Evolutionary conservation across 129 eudicot genomes (phyloP), one percentile per base, ranked within the genome.

Genomic region (Saposhnikovia divaricata): DNA sequence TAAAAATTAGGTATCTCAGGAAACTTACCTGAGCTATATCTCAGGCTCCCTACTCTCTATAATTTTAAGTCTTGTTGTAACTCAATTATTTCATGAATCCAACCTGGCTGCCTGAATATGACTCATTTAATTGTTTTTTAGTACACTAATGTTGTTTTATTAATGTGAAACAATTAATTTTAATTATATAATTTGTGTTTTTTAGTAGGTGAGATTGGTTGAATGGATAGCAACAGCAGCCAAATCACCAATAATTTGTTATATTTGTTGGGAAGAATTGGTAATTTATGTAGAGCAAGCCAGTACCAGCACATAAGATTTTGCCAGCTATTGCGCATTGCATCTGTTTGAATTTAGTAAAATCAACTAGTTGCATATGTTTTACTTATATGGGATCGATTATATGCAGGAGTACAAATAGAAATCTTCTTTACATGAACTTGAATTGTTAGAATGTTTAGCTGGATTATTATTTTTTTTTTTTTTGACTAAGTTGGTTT

Each of bases 191-290:
- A 5, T 3, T 43, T 45, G 19, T 74, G 77, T 44, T 15, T 43
- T 74, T 74, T 16, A 31, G 75, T 79, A 46, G 81, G 51, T 43
- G 55, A 69, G 47, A 51, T 68, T 65, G 61, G 73, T 79, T 68
- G 74, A 79, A 45, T 15, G 34, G 76, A 79, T 47, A 79, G 81
- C 81, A 79, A 79, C 76, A 51, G 76, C 76, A 42, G 76, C 76
- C 50, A 40, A 51, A 66, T 66, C 72, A 3, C 40, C 21, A 66
- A 66, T 66, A 66, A 27, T 66, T 34, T 27, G 40, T 66, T 65
- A 28, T 65, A 10, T 27, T 65, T 65, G 18, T 65, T 66, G 40
- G 31, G 40, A 31, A 66, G 40, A 66, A 66, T 3, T 66, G 9
- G 39, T 66, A 28, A 34, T 66, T 27, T 66, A 59, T 66, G 4